Base-by-base conservation (phyloP, 2,329 filamentous ascomycete species). In the Xylariales sp. region DNA sequence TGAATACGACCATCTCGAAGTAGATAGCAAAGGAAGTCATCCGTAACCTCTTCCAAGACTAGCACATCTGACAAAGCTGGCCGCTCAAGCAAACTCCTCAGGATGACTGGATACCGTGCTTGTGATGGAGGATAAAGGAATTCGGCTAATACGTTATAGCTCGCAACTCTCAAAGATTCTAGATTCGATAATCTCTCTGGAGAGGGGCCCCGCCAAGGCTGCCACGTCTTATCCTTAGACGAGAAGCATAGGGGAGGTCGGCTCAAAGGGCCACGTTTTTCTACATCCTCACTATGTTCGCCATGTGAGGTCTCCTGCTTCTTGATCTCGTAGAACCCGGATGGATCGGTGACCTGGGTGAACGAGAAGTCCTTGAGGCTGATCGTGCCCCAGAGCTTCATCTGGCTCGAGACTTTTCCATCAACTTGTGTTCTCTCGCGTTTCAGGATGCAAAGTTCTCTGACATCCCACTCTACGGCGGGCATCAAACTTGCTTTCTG, bases 31-130 rank as follows among this genome's bases (percentile, higher is more conserved):
- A 86, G 67, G 45, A 84, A 82, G 29, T 76, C 68, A 46, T 84
- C 80, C 0, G 79, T 82, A 1, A 84, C 75, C 59, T 84, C 82
- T 54, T 85, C 72, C 4, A 86, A 65, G 3, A 76, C 62, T 7
- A 77, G 48, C 3, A 76, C 57, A 42, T 78, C 73, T 6, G 74
- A 63, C 1, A 52, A 44, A 3, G 71, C 70, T 6, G 59, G 55
- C 4, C 54, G 42, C 0, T 66, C 64, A 4, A 76, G 52, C 3
- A 78, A 56, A 42, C 67, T 74, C 5, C 57, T 51, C 15, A 74
- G 44, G 33, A 77, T 51, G 6, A 67, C 49, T 2, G 66, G 55
- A 43, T 75, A 68, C 21, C 73, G 62, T 14, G 50, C 49, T 12
- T 57, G 53, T 5, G 61, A 63, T 3, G 71, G 65, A 1, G 73